These are phyloP conservation scores for Apiospora koreana DNA, from an alignment of 2,329 filamentous ascomycete species.

Conservation along the genomic window DNA sequence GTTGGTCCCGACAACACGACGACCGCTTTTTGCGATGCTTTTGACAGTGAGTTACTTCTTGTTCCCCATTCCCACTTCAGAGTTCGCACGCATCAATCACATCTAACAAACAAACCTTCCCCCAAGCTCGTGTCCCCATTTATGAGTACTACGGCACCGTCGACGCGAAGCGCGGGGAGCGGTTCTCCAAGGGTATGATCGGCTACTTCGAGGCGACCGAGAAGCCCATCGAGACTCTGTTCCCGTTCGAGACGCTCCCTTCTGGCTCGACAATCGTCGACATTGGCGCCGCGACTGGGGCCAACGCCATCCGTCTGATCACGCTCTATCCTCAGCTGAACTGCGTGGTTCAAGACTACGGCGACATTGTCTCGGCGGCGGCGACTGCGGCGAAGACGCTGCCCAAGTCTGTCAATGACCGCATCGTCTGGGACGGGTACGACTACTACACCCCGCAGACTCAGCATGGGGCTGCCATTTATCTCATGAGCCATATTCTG, in stretches of 20 bases:
- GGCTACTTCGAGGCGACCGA: background rate
- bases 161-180: background rate
- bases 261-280: background rate
- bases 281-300: background rate
- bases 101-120: background rate
- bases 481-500: background rate
- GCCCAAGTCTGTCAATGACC: background rate
- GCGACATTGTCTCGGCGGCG: background rate
- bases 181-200: background rate
- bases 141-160: constrained; percentile 2
- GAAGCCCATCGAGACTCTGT: background rate
- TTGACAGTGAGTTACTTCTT: background rate
- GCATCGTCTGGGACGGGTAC: background rate
- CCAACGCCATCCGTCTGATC: background rate
- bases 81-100: no score
- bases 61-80: no score
- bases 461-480: background rate
- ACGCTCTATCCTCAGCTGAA: background rate
- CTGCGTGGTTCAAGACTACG: background rate
- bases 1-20: background rate
- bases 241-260: background rate
- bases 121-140: background rate
- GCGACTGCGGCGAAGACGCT: background rate
- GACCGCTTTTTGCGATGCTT: background rate
- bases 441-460: background rate